phyloP scores from a whole-genome alignment of 2,329 filamentous ascomycete species.

The Cytospora chrysosperma region DNA sequence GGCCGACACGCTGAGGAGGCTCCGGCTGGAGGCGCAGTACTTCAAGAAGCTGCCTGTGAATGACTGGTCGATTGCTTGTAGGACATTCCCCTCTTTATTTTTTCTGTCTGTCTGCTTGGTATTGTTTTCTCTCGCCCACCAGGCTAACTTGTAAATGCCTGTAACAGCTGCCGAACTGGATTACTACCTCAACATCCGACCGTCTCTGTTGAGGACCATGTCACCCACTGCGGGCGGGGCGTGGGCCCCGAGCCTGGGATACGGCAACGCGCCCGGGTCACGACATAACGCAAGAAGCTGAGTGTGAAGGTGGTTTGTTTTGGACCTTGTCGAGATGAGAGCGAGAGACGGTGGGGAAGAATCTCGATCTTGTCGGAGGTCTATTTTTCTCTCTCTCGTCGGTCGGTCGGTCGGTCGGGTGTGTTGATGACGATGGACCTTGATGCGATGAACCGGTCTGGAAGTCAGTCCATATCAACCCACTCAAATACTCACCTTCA shows the following conservation, averaged over 20 bases:
- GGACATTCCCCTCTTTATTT: background rate
- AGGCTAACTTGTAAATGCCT: background rate
- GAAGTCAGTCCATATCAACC: background rate
- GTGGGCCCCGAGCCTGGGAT: conserved; percentile 15
- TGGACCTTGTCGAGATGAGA: too few relatives aligned
- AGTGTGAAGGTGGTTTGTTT: background rate
- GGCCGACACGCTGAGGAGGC: conserved; percentile 22
- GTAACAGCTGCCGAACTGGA: conserved; percentile 10
- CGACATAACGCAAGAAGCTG: background rate
- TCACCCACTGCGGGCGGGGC: conserved; percentile 4
- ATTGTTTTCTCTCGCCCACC: background rate
- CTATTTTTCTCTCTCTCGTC: too few relatives aligned
- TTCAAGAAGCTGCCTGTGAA: conserved; percentile 22
- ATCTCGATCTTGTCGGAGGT: too few relatives aligned
- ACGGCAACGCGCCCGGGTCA: background rate
- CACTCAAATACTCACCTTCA: background rate
- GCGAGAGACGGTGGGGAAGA: too few relatives aligned
- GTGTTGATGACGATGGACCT: background rate
- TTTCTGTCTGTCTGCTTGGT: background rate
- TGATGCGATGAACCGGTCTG: background rate
- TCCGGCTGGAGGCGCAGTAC: conserved; percentile 21
- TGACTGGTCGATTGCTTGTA: conserved; percentile 9
- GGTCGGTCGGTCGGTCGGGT: background rate
- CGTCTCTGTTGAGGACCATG: conserved; percentile 6
- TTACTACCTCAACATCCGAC: conserved; percentile 15